Conservation (phyloP, 2,329 filamentous ascomycete genomes). For the Zasmidium citrigriseum region DNA sequence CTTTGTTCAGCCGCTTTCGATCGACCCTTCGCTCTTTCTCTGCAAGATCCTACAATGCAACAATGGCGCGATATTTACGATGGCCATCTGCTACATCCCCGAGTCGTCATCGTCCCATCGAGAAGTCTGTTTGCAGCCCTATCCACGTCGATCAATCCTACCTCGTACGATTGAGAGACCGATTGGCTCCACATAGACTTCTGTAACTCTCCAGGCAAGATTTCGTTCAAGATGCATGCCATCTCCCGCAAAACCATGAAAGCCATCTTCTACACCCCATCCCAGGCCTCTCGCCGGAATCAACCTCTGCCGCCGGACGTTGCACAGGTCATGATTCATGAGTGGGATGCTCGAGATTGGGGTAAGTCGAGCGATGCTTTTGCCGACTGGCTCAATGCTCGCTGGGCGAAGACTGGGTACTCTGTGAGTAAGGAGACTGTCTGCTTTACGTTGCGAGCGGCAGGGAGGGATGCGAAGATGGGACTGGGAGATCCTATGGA, state of each 20-base stretch:
- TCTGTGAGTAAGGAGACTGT: constrained; percentile 22
- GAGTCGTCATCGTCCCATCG: too few species aligned
- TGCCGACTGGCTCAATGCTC: constrained; percentile 26
- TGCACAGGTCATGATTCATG: constrained; percentile 15
- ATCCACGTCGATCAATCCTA: too few species aligned
- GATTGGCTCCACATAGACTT: too few species aligned
- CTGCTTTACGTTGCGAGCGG: constrained; percentile 18
- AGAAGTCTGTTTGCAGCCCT: too few species aligned
- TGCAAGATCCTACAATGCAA: too few species aligned
- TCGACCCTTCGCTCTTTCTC: too few species aligned
- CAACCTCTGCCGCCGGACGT: constrained; percentile 19
- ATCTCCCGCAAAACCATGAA: background rate
- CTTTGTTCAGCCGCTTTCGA: too few species aligned
- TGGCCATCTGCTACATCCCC: too few species aligned
- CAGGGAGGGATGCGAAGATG: constrained; percentile 20
- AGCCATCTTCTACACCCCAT: background rate
- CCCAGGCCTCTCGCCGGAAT: constrained; percentile 1
- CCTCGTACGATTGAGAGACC: too few species aligned
- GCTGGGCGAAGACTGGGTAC: constrained; percentile 29
- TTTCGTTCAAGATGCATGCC: too few species aligned
- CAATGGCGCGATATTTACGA: too few species aligned
- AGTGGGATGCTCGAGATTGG: constrained; percentile 23
- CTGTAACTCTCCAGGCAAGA: too few species aligned
- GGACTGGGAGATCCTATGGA: constrained; percentile 17
- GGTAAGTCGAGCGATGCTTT: constrained; percentile 21